Evolutionary conservation across 306 rosid genomes (phyloP), one percentile per base, ranked within the genome.

Genomic region (Cajanus cajan): DNA sequence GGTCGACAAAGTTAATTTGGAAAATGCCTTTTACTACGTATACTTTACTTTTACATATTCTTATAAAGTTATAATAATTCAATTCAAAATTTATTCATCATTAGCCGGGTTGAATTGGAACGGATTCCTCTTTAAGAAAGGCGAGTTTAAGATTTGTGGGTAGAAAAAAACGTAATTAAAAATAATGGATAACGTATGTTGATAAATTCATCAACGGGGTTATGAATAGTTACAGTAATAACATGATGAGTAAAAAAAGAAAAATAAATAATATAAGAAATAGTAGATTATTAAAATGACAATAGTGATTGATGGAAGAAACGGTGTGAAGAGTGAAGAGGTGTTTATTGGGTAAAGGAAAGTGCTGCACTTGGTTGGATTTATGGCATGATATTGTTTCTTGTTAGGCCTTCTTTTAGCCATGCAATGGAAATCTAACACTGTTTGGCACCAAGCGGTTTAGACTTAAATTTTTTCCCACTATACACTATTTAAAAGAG

Each of bases 401-500:
- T 77, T 51, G 55, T 57, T 74, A 44, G 78, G 83, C 72, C 40
- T 36, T 50, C 58, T 74, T 84, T 76, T 77, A 43, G 67, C 68
- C 82, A 62, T 74, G 83, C 87, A 77, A 82, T 80, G 52, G 64
- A 76, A 77, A 80, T 54, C 63, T 21, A 69, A 44, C 50, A 28
- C 24, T 7, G 78, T 83, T 73, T 57, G 77, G 43, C 82, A 66
- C 78, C 57, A 64, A 73, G 33, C 62, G 63, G 16, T 66, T 77
- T 8, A 64, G 55, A 67, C 70, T 7, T 2, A 1, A 28, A 28
- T 62, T 61, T 41, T 73, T 18, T 6, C 24, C 71, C 82, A 71
- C 80, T 67, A 74, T 44, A 40, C 57, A 70, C 10, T 19, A 41
- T 40, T 48, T 61, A 83, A 71, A 76, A 59, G 69, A 64, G 45